These are phyloP conservation scores for Escovopsis weberi DNA, from an alignment of 2,329 filamentous ascomycete species.

Conservation along the genomic window DNA sequence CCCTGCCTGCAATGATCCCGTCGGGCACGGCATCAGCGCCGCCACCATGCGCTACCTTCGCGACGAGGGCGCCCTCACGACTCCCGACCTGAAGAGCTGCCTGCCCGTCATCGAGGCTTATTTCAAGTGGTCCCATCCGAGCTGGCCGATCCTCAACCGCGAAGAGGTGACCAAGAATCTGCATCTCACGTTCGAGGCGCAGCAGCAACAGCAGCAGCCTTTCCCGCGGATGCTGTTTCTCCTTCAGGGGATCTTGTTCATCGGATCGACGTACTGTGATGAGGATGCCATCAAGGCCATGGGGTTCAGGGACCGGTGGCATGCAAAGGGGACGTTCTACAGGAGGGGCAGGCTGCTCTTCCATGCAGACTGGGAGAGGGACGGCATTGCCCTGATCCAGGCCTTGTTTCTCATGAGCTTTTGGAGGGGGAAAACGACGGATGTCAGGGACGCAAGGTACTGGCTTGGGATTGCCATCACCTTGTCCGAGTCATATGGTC, in stretches of 20 bases:
- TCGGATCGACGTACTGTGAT: conserved; percentile 38
- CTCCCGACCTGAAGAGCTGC: conserved; percentile 28
- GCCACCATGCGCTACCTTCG: conserved; percentile 34
- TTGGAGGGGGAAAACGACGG: conserved; percentile 34
- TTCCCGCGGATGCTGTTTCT: conserved; percentile 21
- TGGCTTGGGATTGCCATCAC: conserved; percentile 37
- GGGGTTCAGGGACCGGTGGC: conserved; percentile 31
- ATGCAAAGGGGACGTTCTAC: conserved; percentile 36
- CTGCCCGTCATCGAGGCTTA: conserved; percentile 33
- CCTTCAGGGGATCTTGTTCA: conserved; percentile 38
- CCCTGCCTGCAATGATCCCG: conserved; percentile 10
- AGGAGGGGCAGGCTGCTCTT: conserved; percentile 35
- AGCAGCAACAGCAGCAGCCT: too few relatives aligned
- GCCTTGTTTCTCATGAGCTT: conserved; percentile 40
- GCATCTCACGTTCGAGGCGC: conserved; percentile 26
- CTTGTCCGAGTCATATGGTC: conserved; percentile 33
- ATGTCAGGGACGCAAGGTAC: conserved; percentile 33
- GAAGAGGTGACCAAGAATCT: conserved; percentile 25
- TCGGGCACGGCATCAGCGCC: conserved; percentile 26
- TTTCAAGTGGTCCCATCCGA: conserved; percentile 42
- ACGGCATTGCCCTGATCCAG: conserved; percentile 34
- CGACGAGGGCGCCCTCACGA: conserved; percentile 28
- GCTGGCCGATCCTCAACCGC: conserved; percentile 38
- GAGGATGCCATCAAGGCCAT: conserved; percentile 28
- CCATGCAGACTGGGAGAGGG: conserved; percentile 37